Conservation (phyloP, 2,329 filamentous ascomycete genomes). For the Xylariales sp. region DNA sequence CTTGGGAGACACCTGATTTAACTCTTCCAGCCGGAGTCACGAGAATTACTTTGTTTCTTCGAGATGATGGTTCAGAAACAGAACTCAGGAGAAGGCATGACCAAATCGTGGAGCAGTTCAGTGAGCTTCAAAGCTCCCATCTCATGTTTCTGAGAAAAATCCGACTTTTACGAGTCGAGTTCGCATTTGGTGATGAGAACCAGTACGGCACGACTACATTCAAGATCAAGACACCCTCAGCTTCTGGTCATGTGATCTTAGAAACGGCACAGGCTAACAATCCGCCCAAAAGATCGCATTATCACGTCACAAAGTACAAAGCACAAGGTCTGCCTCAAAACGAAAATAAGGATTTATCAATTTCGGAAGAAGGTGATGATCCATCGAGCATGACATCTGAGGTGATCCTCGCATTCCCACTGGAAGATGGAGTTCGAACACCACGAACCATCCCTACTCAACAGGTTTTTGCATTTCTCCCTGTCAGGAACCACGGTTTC, state of each 20-base stretch:
- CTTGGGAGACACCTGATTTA: slow-evolving; percentile 28
- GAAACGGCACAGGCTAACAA: neutral
- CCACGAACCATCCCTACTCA: slow-evolving; percentile 32
- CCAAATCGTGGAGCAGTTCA: slow-evolving; percentile 28
- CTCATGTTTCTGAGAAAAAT: slow-evolving; percentile 40
- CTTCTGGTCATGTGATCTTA: neutral
- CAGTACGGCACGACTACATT: slow-evolving; percentile 10
- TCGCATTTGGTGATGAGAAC: slow-evolving; percentile 17
- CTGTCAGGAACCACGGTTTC: slow-evolving; percentile 36
- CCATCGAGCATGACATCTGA: slow-evolving; percentile 22
- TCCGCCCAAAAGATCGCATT: slow-evolving; percentile 14
- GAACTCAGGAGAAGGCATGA: slow-evolving; percentile 13
- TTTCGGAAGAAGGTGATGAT: slow-evolving; percentile 18
- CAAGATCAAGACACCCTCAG: slow-evolving; percentile 4
- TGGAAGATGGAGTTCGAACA: slow-evolving; percentile 24
- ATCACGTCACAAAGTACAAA: slow-evolving; percentile 24
- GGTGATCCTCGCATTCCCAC: slow-evolving; percentile 42
- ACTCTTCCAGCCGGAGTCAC: slow-evolving; percentile 17
- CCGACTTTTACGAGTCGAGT: slow-evolving; percentile 22
- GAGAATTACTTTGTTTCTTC: slow-evolving; percentile 32
- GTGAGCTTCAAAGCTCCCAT: slow-evolving; percentile 30
- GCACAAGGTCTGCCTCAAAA: slow-evolving; percentile 24
- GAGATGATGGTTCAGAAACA: slow-evolving; percentile 17
- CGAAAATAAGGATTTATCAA: slow-evolving; percentile 31
- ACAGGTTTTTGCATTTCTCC: slow-evolving; percentile 41